Evolutionary conservation across 805 yeast species (phyloP), one percentile per base, ranked within the genome.

Genomic region (Cyberlindnera japonica): DNA sequence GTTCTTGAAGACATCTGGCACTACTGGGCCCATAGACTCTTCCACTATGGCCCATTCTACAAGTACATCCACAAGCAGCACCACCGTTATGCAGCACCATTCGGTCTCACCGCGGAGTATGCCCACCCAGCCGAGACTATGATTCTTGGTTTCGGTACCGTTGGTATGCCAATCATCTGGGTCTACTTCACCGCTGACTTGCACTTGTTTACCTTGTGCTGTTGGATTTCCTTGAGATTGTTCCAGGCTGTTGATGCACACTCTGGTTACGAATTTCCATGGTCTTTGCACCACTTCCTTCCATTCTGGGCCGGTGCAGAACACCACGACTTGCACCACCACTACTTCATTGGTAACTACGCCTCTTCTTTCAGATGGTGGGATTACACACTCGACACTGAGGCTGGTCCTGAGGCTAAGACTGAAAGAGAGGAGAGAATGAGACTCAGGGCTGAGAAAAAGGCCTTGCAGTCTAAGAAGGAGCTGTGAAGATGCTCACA

Each of bases 281-380:
- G 95, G 87, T 87, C 96, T 5, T 73, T 91, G 59, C 93, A 88
- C 67, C 88, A 89, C 61, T 79, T 91, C 66, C 62, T 91, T 46
- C 97, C 97, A 35, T 77, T 93, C 68, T 90, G 98, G 97, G 95
- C 97, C 4, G 98, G 98, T 51, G 96, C 97, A 17, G 96, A 86
- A 58, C 98, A 91, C 66, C 98, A 91, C 63, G 99, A 91, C 65
- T 86, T 86, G 66, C 99, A 91, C 62, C 99, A 91, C 64, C 95
- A 86, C 63, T 89, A 83, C 69, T 91, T 91, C 67, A 84, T 88
- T 54, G 98, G 98, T 51, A 89, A 90, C 66, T 91, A 88, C 63
- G 93, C 97, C 21, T 84, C 95, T 33, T 79, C 90, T 26, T 93
- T 91, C 77, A 82, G 97, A 69, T 86, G 95, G 87, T 89, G 95